Conservation (phyloP, 768 basidiomycete genomes). For the Suillus hirtellus region DNA sequence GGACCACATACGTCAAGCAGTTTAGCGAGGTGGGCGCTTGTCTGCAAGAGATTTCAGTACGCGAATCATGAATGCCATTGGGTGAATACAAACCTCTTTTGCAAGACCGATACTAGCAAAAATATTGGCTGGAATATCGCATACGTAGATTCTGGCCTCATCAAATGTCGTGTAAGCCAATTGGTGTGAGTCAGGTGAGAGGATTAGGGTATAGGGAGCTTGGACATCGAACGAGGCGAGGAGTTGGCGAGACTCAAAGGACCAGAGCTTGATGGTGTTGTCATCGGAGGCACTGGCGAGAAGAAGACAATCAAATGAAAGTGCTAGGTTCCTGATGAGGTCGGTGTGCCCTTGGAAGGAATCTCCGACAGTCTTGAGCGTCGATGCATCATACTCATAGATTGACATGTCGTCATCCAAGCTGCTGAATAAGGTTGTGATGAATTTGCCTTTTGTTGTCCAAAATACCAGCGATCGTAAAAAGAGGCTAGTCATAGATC, state of each 20-base stretch:
- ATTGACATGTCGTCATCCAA: neutral
- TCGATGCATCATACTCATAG: neutral
- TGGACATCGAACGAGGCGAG: neutral
- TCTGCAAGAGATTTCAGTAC: neutral
- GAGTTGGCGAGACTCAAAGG: neutral
- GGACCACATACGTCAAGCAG: neutral
- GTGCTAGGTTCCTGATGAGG: rapidly evolving
- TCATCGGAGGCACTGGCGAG: neutral
- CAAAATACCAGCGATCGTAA: neutral
- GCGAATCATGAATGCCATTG: neutral
- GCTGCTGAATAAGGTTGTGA: neutral
- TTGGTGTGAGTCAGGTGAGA: neutral
- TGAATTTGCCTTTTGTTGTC: neutral
- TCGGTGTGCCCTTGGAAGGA: neutral
- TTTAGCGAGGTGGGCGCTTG: too few species aligned
- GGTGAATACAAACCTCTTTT: neutral
- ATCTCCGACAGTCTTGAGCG: neutral
- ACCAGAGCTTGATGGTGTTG: neutral
- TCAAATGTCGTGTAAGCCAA: neutral
- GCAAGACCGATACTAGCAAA: neutral
- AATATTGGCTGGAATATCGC: neutral
- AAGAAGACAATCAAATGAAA: neutral
- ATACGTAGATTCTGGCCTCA: neutral
- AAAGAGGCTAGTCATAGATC: too few species aligned
- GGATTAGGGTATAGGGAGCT: rapidly evolving